These are phyloP conservation scores for Leishmania tropica DNA, from an alignment of 208 protist genomes.

Conservation along the genomic window DNA sequence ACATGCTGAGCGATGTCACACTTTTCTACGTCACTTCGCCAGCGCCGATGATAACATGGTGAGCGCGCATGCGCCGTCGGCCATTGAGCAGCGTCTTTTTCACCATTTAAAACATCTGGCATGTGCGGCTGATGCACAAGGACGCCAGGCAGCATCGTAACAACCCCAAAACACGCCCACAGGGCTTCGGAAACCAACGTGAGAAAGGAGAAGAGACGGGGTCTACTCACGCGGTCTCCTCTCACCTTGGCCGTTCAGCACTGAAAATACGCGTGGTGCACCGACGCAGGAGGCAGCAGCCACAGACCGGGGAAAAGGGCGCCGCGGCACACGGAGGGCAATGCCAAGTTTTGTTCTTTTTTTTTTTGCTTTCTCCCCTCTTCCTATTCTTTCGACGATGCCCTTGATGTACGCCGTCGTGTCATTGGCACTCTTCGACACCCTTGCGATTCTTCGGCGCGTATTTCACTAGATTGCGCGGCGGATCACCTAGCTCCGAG, in stretches of 20 bases:
- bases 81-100: not conserved
- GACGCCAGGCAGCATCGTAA: not conserved
- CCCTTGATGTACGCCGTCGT: not conserved
- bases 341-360: not conserved
- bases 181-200: not conserved
- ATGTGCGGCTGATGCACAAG: not conserved
- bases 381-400: not conserved
- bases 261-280: not conserved
- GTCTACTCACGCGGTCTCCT: not conserved
- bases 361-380: not conserved
- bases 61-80: not conserved
- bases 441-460: conserved; percentile 14
- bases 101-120: not conserved
- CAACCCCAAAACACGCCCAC: not conserved
- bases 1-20: not conserved
- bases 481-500: conserved; percentile 65
- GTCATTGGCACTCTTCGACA: not conserved
- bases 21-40: not conserved
- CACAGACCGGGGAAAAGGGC: not conserved
- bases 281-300: not conserved
- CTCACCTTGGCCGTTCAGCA: not conserved
- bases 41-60: not conserved
- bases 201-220: not conserved
- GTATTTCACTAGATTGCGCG: conserved; percentile 40
- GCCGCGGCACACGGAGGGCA: too few species aligned